Base-by-base conservation (phyloP, 495 filamentous ascomycete species). In the Chlorociboria aeruginascens region DNA sequence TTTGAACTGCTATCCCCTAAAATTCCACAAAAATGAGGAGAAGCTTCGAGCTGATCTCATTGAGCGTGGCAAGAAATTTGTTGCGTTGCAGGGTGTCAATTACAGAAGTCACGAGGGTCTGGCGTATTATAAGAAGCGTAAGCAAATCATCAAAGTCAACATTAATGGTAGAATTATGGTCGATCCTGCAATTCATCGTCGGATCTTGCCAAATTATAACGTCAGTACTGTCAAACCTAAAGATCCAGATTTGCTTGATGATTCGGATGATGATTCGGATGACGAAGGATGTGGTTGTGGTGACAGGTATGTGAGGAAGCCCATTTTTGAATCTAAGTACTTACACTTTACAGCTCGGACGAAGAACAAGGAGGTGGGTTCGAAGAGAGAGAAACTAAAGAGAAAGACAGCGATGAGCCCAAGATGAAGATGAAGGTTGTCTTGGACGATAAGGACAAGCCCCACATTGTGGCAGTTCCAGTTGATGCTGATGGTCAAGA, bases 141-240 rank as follows among this genome's bases (percentile, higher is more conserved):
- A 80, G 50, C 64, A 74, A 40, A 71, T 93, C 25, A 71, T 81
- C 63, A 94, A 92, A 62, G 79, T 94, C 66, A 89, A 89, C 50
- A 83, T 93, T 67, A 93, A 94, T 53, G 84, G 86, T 30, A 79
- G 89, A 40, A 78, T 95, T 51, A 95, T 95, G 89, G 73, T 95
- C 33, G 89, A 96, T 58, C 83, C 89, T 0, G 80, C 79, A 11
- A 89, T 86, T 44, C 86, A 90, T 67, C 76, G 89, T 20, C 77
- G 87, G 3, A 86, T 92, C 50, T 88, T 90, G 52, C 87, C 89
- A 0, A 95, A 95, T 55, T 95, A 95, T 56, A 76, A 77, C 12
- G 81, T 95, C 59, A 86, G 81, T 43, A 78, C 78, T 0, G 82
- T 94, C 36, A 79, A 85, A 45, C 80, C 82, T 9, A 83, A 85